phyloP scores from a whole-genome alignment of 23 red algal genomes.

The Gracilariopsis chorda region DNA sequence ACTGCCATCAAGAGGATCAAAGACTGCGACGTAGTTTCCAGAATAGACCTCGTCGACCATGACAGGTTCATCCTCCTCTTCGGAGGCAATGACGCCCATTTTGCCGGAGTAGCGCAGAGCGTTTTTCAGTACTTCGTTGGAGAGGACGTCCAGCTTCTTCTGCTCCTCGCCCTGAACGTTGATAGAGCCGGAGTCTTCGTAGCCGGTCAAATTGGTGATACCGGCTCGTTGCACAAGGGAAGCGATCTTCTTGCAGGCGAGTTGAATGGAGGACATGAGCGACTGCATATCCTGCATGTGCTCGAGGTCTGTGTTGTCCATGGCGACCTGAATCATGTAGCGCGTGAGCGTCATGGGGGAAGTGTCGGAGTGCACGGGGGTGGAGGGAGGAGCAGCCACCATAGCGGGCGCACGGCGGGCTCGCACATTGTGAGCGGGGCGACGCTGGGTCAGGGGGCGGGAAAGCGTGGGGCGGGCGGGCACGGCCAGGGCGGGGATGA shows the following conservation, averaged over 20 bases:
- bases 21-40: conserved; percentile 90
- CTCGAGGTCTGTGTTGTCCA: conserved; percentile 72
- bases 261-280: conserved; percentile 86
- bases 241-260: conserved; percentile 96
- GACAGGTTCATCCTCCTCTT: conserved; percentile 99
- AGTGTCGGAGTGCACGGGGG: conserved; percentile 42
- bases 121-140: conserved; percentile 98
- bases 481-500: background rate
- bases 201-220: conserved; percentile 93
- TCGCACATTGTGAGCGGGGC: background rate
- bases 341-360: conserved; percentile 90
- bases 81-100: conserved; percentile 92
- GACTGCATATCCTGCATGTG: conserved; percentile 88
- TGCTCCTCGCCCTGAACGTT: conserved; percentile 99
- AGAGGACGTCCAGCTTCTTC: conserved; percentile 98
- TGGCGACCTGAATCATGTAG: conserved; percentile 77
- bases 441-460: background rate
- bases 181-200: conserved; percentile 59
- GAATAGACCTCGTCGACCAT: conserved; percentile 94
- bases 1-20: conserved; percentile 96
- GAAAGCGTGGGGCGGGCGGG: background rate
- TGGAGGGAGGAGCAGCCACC: conserved; percentile 30
- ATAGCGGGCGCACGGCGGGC: conserved; percentile 13
- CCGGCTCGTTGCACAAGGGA: conserved; percentile 96
- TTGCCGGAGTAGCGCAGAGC: conserved; percentile 88